Evolutionary conservation across 2,329 filamentous ascomycete genomes (phyloP).

Genomic region (Neoascochyta sp.): DNA sequence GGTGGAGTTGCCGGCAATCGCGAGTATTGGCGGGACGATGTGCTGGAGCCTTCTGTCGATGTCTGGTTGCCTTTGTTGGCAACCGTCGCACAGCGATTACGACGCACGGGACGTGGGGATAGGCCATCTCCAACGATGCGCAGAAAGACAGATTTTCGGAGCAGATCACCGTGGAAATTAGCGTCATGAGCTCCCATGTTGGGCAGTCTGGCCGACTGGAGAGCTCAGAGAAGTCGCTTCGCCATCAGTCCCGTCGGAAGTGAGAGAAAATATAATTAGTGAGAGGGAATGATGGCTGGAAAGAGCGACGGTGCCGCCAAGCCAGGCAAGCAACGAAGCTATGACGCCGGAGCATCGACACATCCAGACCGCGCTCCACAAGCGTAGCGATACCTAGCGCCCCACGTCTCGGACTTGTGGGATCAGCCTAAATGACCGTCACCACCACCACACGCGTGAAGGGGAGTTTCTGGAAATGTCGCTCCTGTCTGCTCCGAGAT

Average conservation of each 20-base stretch:
- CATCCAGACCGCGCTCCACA: constrained; percentile 3
- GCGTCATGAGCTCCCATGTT: constrained; percentile 14
- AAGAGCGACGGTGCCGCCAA: constrained; percentile 3
- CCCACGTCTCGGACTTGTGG: constrained; percentile 8
- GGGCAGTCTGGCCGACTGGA: too few relatives aligned
- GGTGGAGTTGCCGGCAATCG: too few relatives aligned
- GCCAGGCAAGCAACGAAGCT: constrained; percentile 16
- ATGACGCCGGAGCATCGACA: constrained; percentile 10
- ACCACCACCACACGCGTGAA: constrained; percentile 2
- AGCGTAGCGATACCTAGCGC: constrained; percentile 6
- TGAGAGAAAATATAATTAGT: background rate
- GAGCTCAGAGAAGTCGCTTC: too few relatives aligned
- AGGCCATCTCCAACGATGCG: constrained; percentile 18
- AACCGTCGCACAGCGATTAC: too few relatives aligned
- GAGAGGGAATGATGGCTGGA: constrained; percentile 2
- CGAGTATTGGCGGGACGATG: too few relatives aligned
- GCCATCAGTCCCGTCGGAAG: background rate
- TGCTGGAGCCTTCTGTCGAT: too few relatives aligned
- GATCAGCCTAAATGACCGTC: constrained; percentile 1
- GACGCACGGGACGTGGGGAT: constrained; percentile 22
- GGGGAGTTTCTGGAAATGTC: constrained; percentile 19
- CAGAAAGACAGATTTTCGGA: constrained; percentile 26
- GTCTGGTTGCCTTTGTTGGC: too few relatives aligned
- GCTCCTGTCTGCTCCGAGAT: constrained; percentile 25
- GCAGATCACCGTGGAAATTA: constrained; percentile 21